Evolutionary conservation across 768 basidiomycete species (phyloP), one percentile per base, ranked within the genome.

Genomic region (Russula lepida): DNA sequence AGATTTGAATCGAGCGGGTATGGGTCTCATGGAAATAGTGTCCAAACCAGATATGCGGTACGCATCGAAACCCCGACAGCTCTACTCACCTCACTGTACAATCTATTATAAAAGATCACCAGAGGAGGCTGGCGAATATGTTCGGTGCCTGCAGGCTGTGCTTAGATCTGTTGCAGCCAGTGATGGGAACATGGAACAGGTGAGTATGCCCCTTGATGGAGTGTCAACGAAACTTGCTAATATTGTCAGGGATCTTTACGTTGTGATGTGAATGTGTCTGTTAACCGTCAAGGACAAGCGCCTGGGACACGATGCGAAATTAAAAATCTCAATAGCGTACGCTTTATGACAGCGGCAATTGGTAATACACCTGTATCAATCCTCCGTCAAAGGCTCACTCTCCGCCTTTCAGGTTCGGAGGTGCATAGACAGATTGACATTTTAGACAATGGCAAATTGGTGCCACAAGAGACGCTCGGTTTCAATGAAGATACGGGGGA

Each of bases 121-220:
- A 4, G 92, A 95, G 72, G 90, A 98, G 71, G 95, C 92, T 21
- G 89, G 83, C 1, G 82, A 84, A 6, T 98, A 95, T 74, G 89
- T 98, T 6, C 79, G 85, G 41, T 79, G 86, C 9, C 76, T 99
- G 2, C 94, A 97, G 70, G 80, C 84, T 4, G 69, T 97, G 19
- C 75, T 98, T 8, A 81, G 95, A 19, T 80, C 89, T 17, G 78
- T 95, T 3, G 93, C 92, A 0, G 85, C 91, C 0, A 93, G 92
- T 64, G 92, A 95, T 70, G 94, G 92, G 1, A 95, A 95, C 69
- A 98, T 98, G 97, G 97, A 99, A 67, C 86, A 92, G 72, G 95
- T 91, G 67, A 50, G 74, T 68, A n/a, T 44, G 28, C 19, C 32
- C 58, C 23, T 25, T 55, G 51, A 64, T 59, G 51, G 43, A 4